Conservation (phyloP, 2,329 filamentous ascomycete genomes). For the Cladosporium halotolerans region DNA sequence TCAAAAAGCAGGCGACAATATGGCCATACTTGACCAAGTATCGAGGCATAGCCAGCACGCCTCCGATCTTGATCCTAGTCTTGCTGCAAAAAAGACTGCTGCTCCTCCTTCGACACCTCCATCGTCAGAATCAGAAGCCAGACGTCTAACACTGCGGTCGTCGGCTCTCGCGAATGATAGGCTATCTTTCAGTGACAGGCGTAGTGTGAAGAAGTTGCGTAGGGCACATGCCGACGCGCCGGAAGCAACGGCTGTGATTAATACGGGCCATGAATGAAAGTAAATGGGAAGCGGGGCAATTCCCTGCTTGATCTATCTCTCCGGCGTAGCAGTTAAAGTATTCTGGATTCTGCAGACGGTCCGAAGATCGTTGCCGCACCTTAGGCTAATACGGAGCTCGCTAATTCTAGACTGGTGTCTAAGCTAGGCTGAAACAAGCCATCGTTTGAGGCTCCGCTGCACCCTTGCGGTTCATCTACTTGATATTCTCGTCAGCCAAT, state of each 20-base stretch:
- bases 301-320: neutral
- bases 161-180: no score
- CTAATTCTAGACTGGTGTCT: conserved; percentile 1
- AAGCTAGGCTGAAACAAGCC: conserved; percentile 6
- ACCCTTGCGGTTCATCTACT: neutral
- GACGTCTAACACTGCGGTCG: no score
- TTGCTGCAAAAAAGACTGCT: neutral
- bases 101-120: conserved; percentile 2
- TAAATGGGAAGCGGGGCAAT: neutral
- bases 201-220: no score
- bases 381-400: conserved; percentile 10
- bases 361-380: neutral
- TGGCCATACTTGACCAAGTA: neutral
- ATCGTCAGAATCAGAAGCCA: neutral
- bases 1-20: conserved; percentile 2
- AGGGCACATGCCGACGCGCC: no score
- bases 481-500: neutral
- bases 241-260: neutral
- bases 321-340: conserved; percentile 8
- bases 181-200: no score
- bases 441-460: neutral
- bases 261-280: neutral
- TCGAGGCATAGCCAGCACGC: neutral
- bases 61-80: neutral
- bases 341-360: neutral